Base-by-base conservation (phyloP, 257 asterid species). In the Jaltomata sinuosa region DNA sequence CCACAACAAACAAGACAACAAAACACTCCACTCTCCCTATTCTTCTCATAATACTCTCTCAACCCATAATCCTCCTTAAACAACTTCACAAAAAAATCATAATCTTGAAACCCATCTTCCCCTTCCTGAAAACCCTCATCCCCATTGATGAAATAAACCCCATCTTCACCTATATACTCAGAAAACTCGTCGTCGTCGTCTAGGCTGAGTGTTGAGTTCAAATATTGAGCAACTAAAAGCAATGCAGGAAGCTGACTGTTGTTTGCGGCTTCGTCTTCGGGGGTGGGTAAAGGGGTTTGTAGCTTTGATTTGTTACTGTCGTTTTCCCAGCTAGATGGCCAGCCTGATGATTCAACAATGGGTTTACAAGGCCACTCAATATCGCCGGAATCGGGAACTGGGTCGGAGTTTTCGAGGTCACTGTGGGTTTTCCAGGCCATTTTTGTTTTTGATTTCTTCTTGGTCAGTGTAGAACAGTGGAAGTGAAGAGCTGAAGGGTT, bases 1-100 rank as follows among this genome's bases (percentile, higher is more conserved):
- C 92, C 93, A 32, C 92, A 90, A 84, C 98, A 95, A 22, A 95
- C 97, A 87, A 95, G 87, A 77, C 99, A 95, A 54, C 68, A 83
- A 71, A 95, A 93, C 83, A 87, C 91, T 3, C 98, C 99, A 71
- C 83, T 80, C 1, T 72, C 90, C 6, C 76, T 86, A 86, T 89
- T 90, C 85, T 91, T 92, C 88, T 69, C 84, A 31, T 95, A 93
- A 54, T 84, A 88, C 69, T 79, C 93, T 86, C 86, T 93, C 89
- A 95, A 87, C 29, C 31, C 85, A 11, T 68, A 45, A 69, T 94
- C 92, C 83, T 91, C 93, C 84, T 36, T 82, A 22, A 93, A 90
- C 87, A 93, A 83, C 67, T 90, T 87, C 7, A n/a, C n/a, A 65
- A 95, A 93, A 64, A 92, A 90, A 22, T 65, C 62, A 79, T 79